Base-by-base conservation (phyloP, 371 early-diverging fungal species). In the Mortierella sp. region DNA sequence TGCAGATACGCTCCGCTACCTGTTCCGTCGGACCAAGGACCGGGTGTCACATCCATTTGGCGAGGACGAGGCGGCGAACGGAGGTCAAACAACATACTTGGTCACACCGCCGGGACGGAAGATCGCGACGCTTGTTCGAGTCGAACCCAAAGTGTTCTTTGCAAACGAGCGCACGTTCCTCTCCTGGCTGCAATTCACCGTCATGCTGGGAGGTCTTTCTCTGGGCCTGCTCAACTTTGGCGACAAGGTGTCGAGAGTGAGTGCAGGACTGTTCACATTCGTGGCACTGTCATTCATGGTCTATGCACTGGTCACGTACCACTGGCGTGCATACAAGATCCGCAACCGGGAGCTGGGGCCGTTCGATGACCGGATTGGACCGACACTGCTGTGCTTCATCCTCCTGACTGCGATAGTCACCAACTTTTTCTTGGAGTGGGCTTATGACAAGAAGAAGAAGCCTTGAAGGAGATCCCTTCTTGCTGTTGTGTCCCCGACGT, bases 141-240 rank as follows among this genome's bases (percentile, higher is more conserved):
- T 99, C 4, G 99, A 99, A 69, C 99, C 99, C 49, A 99, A 99
- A 83, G 99, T 98, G 15, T 99, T 93, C 82, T 99, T 99, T 87
- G 99, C 99, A 56, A 99, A 99, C 76, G 99, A 99, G 82, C 89
- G 99, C 54, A 99, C 99, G 2, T 99, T 99, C 79, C 86, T 99
- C 50, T 91, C 97, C 6, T 94, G 94, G 94, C 86, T 94, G 76
- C 86, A 91, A 71, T 89, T 94, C 79, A 85, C 92, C 6, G 86
- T 90, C 2, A 75, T 93, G 50, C 73, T 96, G 17, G 90, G 91
- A 4, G 92, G 90, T 21, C 83, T 96, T 14, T 88, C 94, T 15
- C 68, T 96, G 53, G 95, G 92, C 0, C 64, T 96, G 39, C 82
- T 96, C 51, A 96, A 95, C 82, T 92, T 94, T 79, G 93, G 94